Conservation (phyloP, 805 yeast genomes). For the Kuraishia piskuri region DNA sequence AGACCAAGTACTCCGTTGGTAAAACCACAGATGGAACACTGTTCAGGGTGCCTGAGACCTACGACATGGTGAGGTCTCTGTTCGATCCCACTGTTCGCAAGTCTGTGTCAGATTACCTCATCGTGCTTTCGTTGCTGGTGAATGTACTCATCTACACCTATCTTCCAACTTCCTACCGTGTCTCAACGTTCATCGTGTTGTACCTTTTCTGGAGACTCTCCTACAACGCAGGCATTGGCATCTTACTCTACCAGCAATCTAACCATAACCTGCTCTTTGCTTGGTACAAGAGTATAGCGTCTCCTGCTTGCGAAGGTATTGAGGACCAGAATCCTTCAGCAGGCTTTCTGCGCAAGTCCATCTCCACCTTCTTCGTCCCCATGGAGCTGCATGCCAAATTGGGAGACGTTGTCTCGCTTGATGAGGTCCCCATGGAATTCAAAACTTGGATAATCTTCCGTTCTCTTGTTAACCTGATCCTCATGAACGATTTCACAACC, state of each 20-base stretch:
- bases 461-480: conserved; percentile 68
- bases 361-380: background rate
- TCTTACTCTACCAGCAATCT: conserved; percentile 57
- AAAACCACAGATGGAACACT: conserved; percentile 35
- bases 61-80: conserved; percentile 76
- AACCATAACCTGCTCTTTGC: conserved; percentile 43
- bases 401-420: conserved; percentile 24
- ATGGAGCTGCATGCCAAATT: conserved; percentile 27
- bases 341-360: background rate
- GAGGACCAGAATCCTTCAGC: background rate
- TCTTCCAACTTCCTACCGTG: conserved; percentile 14
- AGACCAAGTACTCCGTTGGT: conserved; percentile 21
- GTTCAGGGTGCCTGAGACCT: conserved; percentile 52
- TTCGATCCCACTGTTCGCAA: conserved; percentile 71
- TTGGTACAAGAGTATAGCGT: conserved; percentile 17
- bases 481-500: conserved; percentile 78
- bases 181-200: conserved; percentile 37
- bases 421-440: conserved; percentile 55
- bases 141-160: conserved; percentile 25
- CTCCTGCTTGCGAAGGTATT: conserved; percentile 6
- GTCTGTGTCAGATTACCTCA: conserved; percentile 55
- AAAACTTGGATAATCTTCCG: conserved; percentile 79
- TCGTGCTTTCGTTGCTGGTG: conserved; percentile 34
- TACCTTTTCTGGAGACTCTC: conserved; percentile 69
- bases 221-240: conserved; percentile 78